A percentile compares a stretch with the other conserved stretches of the same genome.
Conservation (phyloP, 306 rosid species). For the Fragaria nilgerrensis region DNA sequence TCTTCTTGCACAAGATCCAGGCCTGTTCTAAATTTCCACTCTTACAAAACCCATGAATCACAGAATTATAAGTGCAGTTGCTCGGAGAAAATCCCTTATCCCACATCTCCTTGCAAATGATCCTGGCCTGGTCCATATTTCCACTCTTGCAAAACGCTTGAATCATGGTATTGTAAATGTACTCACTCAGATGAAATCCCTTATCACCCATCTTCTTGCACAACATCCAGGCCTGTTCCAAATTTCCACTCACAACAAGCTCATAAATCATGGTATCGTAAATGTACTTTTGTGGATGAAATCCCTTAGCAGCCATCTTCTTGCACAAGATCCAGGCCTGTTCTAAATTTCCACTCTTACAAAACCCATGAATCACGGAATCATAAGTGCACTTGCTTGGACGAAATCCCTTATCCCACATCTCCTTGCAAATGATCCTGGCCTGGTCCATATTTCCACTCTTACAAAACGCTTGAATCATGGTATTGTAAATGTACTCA, state of each 20-base stretch:
- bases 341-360: conserved; percentile 23
- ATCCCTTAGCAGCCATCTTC: conserved; percentile 49
- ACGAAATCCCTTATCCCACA: conserved; percentile 27
- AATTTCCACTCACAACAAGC: not conserved
- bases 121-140: conserved; percentile 43
- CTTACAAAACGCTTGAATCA: conserved; percentile 53
- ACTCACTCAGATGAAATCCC: conserved; percentile 60
- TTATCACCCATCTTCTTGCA: conserved; percentile 20
- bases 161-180: conserved; percentile 54
- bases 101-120: conserved; percentile 55
- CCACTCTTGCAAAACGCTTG: conserved; percentile 48
- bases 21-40: not conserved
- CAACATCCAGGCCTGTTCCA: too few species aligned
- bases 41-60: conserved; percentile 59
- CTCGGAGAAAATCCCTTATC: conserved; percentile 1
- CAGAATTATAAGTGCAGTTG: conserved; percentile 15
- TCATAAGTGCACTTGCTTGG: not conserved
- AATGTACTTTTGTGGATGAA: conserved; percentile 33
- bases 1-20: conserved; percentile 50
- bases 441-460: conserved; percentile 48
- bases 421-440: conserved; percentile 50
- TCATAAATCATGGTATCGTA: conserved; percentile 38
- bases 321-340: conserved; percentile 26
- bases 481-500: conserved; percentile 48
- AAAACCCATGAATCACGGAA: conserved; percentile 59